phyloP scores from a whole-genome alignment of 2,329 filamentous ascomycete genomes.

The Cordyceps fumosorosea region DNA sequence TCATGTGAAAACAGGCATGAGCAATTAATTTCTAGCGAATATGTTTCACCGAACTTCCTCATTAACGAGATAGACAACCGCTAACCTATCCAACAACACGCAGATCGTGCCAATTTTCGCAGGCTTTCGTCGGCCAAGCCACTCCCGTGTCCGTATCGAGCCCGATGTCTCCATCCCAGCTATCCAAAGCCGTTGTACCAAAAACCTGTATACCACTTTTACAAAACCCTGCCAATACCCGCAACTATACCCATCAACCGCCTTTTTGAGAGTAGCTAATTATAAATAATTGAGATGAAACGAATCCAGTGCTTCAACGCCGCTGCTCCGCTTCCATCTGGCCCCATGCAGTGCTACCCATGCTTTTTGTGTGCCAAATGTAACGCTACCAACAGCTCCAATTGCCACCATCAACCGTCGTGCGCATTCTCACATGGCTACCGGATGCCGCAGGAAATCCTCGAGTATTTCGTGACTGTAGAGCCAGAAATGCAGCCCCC shows the following conservation, averaged over 20 bases:
- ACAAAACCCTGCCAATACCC: neutral
- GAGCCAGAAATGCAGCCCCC: neutral
- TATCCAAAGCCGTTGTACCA: neutral
- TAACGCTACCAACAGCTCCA: slow-evolving; percentile 3
- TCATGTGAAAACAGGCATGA: neutral
- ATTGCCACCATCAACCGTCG: neutral
- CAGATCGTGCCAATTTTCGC: neutral
- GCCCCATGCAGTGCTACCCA: slow-evolving; percentile 4
- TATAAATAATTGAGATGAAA: neutral
- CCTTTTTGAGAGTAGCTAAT: slow-evolving; percentile 3
- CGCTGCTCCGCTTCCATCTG: slow-evolving; percentile 1
- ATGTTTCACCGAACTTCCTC: neutral
- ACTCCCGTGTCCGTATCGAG: neutral
- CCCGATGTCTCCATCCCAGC: neutral
- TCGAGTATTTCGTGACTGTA: neutral
- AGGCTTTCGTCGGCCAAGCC: neutral
- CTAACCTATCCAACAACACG: neutral
- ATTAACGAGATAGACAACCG: neutral
- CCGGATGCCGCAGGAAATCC: neutral
- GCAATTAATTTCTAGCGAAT: neutral
- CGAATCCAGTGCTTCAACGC: neutral
- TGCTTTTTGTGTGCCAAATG: neutral
- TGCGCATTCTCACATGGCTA: neutral
- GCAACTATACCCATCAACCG: neutral
- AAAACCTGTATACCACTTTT: neutral